Evolutionary conservation across 768 basidiomycete genomes (phyloP).

Genomic region (Suillus luteus): DNA sequence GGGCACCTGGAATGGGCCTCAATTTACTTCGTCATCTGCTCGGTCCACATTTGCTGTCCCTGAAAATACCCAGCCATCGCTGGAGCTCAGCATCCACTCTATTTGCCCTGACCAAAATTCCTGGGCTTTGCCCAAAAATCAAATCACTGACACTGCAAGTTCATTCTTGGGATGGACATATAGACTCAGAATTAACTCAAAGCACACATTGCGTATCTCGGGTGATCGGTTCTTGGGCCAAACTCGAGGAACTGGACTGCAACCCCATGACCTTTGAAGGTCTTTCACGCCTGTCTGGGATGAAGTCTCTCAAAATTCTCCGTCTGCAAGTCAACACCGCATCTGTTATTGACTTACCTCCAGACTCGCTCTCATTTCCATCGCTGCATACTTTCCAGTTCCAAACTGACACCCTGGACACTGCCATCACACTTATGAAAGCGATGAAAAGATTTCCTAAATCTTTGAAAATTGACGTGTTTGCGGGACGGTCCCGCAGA

Average conservation of each 20-base stretch:
- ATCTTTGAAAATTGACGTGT: conserved; percentile 1
- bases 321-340: not conserved
- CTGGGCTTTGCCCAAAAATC: not conserved
- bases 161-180: not conserved
- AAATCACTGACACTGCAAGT: conserved; percentile 3
- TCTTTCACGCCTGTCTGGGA: not conserved
- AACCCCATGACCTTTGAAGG: not conserved
- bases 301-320: not conserved
- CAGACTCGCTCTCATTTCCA: conserved; percentile 4
- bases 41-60: conserved; percentile 4
- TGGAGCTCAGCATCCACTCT: conserved; percentile 1
- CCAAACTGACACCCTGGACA: conserved; percentile 1
- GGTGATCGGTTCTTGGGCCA: conserved; percentile 2
- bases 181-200: not conserved
- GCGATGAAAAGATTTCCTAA: not conserved
- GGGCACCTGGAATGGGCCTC: conserved; percentile 2
- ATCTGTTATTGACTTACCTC: not conserved
- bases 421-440: conserved; percentile 3
- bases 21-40: conserved; percentile 6
- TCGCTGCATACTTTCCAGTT: conserved; percentile 3
- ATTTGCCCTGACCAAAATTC: conserved; percentile 6
- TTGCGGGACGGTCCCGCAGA: not conserved
- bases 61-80: conserved; percentile 1
- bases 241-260: conserved; percentile 7
- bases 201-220: not conserved